Base-by-base conservation (phyloP, 768 basidiomycete genomes). In the Agrocybe chaxingu region DNA sequence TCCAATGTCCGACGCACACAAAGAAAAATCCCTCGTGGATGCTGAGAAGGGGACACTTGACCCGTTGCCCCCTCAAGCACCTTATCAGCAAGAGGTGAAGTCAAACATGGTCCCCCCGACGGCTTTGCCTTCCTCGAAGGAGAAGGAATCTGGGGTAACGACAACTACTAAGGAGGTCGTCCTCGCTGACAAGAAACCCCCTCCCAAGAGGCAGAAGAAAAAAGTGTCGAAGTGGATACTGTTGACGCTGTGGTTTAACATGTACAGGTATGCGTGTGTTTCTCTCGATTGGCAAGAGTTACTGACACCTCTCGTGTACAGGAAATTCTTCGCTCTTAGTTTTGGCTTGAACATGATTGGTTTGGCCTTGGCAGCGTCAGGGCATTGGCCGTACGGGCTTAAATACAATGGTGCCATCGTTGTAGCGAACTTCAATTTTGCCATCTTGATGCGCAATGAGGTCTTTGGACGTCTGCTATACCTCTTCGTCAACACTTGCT, bases 401-500 rank as follows among this genome's bases (percentile, higher is more conserved):
- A 70, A 70, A 53, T 84, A 80, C 59, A 74, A 78, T 8, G 83
- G 86, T 56, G 84, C 85, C 35, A 74, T 89, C 59, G 84, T 82
- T 7, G 72, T 86, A 5, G 87, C 82, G 0, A 90, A 90, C 55
- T 68, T 90, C 60, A 84, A 84, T 63, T 73, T 85, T 43, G 78
- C 85, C 4, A 79, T 89, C 45, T 72, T 89, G 29, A 82, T 89
- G 78, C 77, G 87, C 8, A 90, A 89, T 60, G 87, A 90, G 56
- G 75, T 87, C 9, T 89, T 90, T 51, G 84, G 86, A 19, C 85
- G 87, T 30, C 55, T 81, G 35, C 64, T 90, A 13, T 90, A 87
- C 61, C 62, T 75, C 47, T 66, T 85, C 45, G 76, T 86, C 53
- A 90, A 87, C 64, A 84, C 81, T 0, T 68, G 66, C 53, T 88